Evolutionary conservation across 192 early-diverging fungal species (phyloP), one percentile per base, ranked within the genome.

Genomic region (Physocladia obscura): DNA sequence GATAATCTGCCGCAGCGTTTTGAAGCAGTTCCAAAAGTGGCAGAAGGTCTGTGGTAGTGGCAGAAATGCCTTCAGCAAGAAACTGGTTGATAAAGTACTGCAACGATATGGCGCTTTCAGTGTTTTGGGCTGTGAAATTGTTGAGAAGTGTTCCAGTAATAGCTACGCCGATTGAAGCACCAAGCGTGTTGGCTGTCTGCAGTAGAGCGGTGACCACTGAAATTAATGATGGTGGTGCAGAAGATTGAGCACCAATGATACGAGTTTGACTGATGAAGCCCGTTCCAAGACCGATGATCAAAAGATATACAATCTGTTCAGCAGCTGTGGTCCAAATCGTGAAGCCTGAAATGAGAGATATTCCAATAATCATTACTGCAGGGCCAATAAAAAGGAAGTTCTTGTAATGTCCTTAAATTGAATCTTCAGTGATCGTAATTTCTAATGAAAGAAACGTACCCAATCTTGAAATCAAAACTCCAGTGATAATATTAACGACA

Each of bases 201-300:
- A 81, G 81, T 34, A 91, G 58, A 4, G 90, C 81, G 15, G 93
- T 93, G 50, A 84, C 89, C 4, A 88, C 77, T 0, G 93, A 91
- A 79, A 93, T 88, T 55, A 88, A 82, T 21, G 72, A 69, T 47
- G 81, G 78, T 4, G 77, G 58, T 0, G 93, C 92, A 0, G 84
- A 78, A 0, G 87, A 87, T 67, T 94, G 94, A 2, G 87, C 81
- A 1, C 84, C 89, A 59, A 93, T 75, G 70, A 93, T 82, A 31
- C 86, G 83, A 1, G 87, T 89, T 79, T 93, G 92, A 57, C 93
- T 78, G 57, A 88, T 80, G 34, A 75, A 79, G 44, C 94, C 93
- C 35, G 89, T 80, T 26, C 94, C 94, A 21, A 87, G 48, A 4
- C 93, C 94, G 39, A 87, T 68, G 63, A 93, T 74, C 21, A 94